Conservation (phyloP, 2,329 filamentous ascomycete species). For the Biscogniauxia mediterranea region DNA sequence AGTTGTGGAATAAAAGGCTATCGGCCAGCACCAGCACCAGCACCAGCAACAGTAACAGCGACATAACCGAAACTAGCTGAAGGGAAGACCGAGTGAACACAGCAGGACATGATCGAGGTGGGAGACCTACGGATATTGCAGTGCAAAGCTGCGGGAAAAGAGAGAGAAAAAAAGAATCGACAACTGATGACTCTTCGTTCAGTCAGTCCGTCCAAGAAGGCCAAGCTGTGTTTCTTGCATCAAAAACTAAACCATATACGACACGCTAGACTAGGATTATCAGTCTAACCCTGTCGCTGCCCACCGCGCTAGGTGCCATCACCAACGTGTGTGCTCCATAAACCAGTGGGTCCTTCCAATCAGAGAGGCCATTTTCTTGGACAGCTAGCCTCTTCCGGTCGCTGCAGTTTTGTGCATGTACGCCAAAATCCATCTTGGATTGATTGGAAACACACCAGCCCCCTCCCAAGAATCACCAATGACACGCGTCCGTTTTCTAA, state of each 20-base stretch:
- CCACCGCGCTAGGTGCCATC: slow-evolving; percentile 10
- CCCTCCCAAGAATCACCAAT: slow-evolving; percentile 11
- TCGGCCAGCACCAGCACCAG: no score
- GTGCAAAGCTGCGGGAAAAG: neutral
- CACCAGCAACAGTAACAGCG: no score
- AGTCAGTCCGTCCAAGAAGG: slow-evolving; percentile 10
- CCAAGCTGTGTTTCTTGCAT: slow-evolving; percentile 17
- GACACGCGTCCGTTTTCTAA: slow-evolving; percentile 11
- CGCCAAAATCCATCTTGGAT: slow-evolving; percentile 3
- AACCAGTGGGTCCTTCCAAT: slow-evolving; percentile 12
- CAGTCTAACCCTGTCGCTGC: neutral
- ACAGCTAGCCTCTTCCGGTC: slow-evolving; percentile 4
- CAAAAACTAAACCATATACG: slow-evolving; percentile 18
- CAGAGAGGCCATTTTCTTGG: neutral
- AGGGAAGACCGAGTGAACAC: neutral
- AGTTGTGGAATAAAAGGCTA: neutral
- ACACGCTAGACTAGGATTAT: slow-evolving; percentile 11
- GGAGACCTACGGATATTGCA: neutral
- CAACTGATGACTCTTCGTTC: slow-evolving; percentile 20
- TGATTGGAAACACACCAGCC: slow-evolving; percentile 6
- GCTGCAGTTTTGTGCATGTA: slow-evolving; percentile 6
- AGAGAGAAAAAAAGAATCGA: neutral
- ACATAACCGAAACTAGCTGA: no score
- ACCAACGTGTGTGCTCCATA: slow-evolving; percentile 1
- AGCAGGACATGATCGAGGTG: neutral